These are phyloP conservation scores for Thalassia testudinum DNA, from an alignment of 116 monocot species.

Conservation along the genomic window DNA sequence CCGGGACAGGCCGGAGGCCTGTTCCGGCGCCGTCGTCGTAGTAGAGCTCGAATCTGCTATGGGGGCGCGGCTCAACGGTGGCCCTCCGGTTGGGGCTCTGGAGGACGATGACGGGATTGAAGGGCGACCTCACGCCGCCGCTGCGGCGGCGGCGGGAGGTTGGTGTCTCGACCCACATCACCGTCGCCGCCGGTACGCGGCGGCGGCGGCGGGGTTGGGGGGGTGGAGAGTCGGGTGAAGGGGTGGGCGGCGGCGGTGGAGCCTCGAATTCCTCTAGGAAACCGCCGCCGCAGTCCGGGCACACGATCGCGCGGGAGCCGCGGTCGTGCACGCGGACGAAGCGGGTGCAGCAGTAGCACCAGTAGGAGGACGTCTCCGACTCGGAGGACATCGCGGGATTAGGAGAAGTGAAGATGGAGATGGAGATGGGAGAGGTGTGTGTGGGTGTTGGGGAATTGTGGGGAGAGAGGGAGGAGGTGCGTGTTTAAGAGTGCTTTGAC, in stretches of 20 bases:
- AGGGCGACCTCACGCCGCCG: constrained; percentile 45
- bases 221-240: constrained; percentile 5
- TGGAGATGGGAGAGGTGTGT: too few relatives aligned
- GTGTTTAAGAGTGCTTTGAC: too few relatives aligned
- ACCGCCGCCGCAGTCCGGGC: constrained; percentile 69
- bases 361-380: constrained; percentile 34
- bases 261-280: constrained; percentile 60
- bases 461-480: too few relatives aligned
- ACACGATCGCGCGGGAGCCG: constrained; percentile 23
- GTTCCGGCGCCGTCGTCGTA: constrained; percentile 75
- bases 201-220: constrained; percentile 3
- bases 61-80: constrained; percentile 3
- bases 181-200: constrained; percentile 6
- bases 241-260: constrained; percentile 16
- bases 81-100: constrained; percentile 15
- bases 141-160: constrained; percentile 14
- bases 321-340: constrained; percentile 39
- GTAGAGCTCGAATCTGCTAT: constrained; percentile 43
- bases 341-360: constrained; percentile 84
- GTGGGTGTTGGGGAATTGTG: too few relatives aligned
- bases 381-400: background rate
- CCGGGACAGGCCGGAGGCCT: constrained; percentile 57
- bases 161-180: constrained; percentile 7
- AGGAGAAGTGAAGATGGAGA: too few relatives aligned
- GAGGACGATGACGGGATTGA: constrained; percentile 83